Evolutionary conservation across 805 yeast species (phyloP), one percentile per base, ranked within the genome.

Genomic region (Wickerhamomyces subpelliculosus): DNA sequence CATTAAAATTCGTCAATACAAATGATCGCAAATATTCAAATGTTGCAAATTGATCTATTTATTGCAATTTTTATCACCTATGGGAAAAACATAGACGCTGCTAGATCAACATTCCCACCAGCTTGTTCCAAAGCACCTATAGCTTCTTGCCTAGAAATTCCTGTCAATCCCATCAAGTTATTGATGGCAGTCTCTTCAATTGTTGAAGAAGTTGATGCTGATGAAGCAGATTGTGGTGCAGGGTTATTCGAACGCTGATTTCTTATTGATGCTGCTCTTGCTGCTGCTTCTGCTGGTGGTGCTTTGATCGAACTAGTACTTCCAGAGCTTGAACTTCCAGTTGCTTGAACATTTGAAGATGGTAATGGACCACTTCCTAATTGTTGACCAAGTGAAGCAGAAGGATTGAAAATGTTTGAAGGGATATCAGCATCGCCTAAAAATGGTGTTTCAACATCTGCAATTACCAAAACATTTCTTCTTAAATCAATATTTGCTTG

Each of bases 401-500:
- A 16, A 8, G 21, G 26, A 6, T 34, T 34, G 18, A 27, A 29
- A 8, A 32, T 27, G 18, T 27, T 29, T 22, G 64, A 60, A 42
- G 87, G 77, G 52, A 82, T 70, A 42, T 87, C 96, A 20, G 71
- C 60, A 46, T 87, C 96, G 13, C 75, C 64, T 42, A 90, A 65
- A 51, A 90, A 90, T 21, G 69, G 70, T 0, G 94, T 75, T 46
- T 79, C 81, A 21, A 78, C 76, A 39, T 76, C 80, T n/a, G 84
- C 93, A 39, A 90, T 75, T 3, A 72, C 68, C 38, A 93, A 68
- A 9, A 70, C 71, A 52, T 84, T 80, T 34, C 66, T 66, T 32
- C 71, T 71, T 48, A 93, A 67, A 57, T 93, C 96, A 36, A 93
- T 77, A 27, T 69, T 64, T 35, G 95, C 95, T 54, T 80, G 88